Percentiles rank a stretch among this genome's conserved stretches.
phyloP scores from a whole-genome alignment of 1,284 basidiomycete genomes.

The Puccinia horiana region DNA sequence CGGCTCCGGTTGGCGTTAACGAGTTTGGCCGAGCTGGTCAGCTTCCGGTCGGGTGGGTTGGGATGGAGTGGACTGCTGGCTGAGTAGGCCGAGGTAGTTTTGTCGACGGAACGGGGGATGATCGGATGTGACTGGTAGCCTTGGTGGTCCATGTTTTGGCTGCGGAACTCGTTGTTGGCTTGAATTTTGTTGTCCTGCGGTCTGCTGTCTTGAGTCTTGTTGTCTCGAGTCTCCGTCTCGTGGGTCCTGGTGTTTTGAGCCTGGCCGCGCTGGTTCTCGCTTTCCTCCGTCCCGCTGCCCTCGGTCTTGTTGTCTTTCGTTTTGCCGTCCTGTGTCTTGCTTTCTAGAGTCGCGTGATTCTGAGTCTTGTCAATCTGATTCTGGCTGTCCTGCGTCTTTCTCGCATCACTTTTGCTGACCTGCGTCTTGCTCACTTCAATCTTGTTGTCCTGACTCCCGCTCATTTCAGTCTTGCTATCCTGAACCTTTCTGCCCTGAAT shows the following conservation, averaged over 20 bases:
- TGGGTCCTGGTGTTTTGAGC: neutral
- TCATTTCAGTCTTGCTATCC: neutral
- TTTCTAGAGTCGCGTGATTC: neutral
- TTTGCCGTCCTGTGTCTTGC: neutral
- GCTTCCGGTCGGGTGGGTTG: neutral
- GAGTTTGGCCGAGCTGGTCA: slow-evolving; percentile 11
- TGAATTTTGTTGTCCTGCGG: neutral
- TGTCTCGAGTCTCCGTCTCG: neutral
- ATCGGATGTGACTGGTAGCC: neutral
- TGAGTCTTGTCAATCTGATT: neutral
- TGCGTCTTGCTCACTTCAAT: neutral
- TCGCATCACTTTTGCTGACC: neutral
- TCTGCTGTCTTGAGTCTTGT: neutral
- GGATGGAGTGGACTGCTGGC: neutral
- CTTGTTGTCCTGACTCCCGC: neutral
- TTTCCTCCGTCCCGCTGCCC: neutral
- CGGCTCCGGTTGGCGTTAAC: neutral
- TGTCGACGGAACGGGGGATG: neutral
- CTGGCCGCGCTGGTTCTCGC: neutral
- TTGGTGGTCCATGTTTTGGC: neutral
- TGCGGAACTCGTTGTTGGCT: neutral
- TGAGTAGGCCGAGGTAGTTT: neutral
- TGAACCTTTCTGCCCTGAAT: neutral
- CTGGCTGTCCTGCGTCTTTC: neutral
- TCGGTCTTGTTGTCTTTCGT: neutral